Evolutionary conservation across 2,329 filamentous ascomycete genomes (phyloP).

Genomic region (Plectosphaerella cucumerina): DNA sequence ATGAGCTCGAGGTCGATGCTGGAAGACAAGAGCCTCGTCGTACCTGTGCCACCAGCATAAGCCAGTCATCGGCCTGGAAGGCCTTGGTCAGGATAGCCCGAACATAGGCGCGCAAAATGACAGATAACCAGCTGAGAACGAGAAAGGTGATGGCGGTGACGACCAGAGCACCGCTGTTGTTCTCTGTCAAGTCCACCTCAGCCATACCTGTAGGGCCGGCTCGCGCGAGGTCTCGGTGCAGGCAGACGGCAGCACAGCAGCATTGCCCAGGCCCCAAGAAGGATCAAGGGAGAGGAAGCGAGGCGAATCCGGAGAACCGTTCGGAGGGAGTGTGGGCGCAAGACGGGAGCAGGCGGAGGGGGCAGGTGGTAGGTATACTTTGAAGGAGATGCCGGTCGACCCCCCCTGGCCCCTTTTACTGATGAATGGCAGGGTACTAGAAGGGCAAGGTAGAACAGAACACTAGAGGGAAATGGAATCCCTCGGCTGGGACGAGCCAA

Average conservation of each 20-base stretch:
- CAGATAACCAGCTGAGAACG: slow-evolving; percentile 34
- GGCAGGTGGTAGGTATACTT: too few species aligned
- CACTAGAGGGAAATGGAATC: too few species aligned
- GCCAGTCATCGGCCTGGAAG: slow-evolving; percentile 49
- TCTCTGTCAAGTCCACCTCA: slow-evolving; percentile 28
- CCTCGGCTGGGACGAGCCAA: too few species aligned
- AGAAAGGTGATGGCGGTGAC: slow-evolving; percentile 31
- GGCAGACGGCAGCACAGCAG: not conserved
- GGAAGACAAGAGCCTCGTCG: slow-evolving; percentile 6
- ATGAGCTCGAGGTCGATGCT: not conserved
- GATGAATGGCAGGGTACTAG: too few species aligned
- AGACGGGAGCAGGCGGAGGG: too few species aligned
- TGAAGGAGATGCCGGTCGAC: too few species aligned
- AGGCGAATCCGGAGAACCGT: not conserved
- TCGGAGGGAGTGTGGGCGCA: too few species aligned
- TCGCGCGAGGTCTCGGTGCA: not conserved
- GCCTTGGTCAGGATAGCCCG: slow-evolving; percentile 36
- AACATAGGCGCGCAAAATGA: slow-evolving; percentile 39
- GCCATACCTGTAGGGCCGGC: slow-evolving; percentile 20
- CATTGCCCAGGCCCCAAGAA: not conserved
- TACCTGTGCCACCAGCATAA: slow-evolving; percentile 47
- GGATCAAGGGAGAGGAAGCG: not conserved
- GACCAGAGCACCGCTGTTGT: slow-evolving; percentile 33
- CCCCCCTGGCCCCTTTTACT: too few species aligned
- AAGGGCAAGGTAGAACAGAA: too few species aligned